These are phyloP conservation scores for Soucietia sequanensis DNA, from an alignment of 805 yeast species.

Conservation along the genomic window DNA sequence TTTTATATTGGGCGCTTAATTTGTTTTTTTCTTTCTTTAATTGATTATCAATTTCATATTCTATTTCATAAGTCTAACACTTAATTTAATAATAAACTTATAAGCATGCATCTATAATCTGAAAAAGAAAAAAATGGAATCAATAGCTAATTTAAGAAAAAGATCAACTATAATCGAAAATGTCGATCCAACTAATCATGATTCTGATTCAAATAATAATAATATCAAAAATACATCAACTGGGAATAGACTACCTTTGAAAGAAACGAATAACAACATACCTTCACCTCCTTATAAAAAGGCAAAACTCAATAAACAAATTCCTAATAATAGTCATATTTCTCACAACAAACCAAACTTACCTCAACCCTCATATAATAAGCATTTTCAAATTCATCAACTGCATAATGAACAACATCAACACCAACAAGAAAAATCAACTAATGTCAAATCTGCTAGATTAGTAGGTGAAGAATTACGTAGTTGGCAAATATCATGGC, in stretches of 20 bases:
- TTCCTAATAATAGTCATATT: not conserved
- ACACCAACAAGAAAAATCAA: conserved; percentile 4
- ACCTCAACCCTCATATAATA: not conserved
- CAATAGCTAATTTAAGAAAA: not conserved
- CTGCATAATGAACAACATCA: conserved; percentile 1
- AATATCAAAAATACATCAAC: too few species aligned
- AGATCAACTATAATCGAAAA: too few species aligned
- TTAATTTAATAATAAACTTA: too few species aligned
- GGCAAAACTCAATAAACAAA: conserved; percentile 17
- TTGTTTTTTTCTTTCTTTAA: too few species aligned
- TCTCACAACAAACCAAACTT: conserved; percentile 6
- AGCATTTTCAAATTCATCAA: not conserved
- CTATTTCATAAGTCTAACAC: too few species aligned
- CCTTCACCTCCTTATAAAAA: conserved; percentile 37
- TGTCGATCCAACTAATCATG: too few species aligned
- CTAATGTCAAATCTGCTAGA: conserved; percentile 22
- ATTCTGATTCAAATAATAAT: not conserved
- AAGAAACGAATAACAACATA: conserved; percentile 39
- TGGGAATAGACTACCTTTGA: conserved; percentile 33
- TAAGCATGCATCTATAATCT: too few species aligned
- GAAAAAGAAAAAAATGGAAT: too few species aligned
- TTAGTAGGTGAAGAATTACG: conserved; percentile 46
- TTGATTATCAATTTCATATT: too few species aligned
- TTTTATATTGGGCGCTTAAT: too few species aligned
- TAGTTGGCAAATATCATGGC: conserved; percentile 69